Evolutionary conservation across 2,329 filamentous ascomycete species (phyloP).

Genomic region (Xylariaceae sp.): DNA sequence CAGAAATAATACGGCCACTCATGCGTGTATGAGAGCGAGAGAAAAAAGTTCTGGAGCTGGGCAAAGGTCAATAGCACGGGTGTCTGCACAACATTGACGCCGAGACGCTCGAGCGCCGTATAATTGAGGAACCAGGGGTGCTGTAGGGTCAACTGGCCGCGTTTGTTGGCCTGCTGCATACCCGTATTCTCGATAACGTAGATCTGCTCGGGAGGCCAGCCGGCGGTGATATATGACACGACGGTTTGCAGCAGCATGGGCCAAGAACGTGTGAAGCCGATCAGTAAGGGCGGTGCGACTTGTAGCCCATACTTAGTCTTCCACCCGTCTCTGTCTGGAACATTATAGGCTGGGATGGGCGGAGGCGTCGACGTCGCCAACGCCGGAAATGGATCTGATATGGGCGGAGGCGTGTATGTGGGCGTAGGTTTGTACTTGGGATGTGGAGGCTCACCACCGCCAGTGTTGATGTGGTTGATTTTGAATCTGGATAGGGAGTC

Average conservation of each 20-base stretch:
- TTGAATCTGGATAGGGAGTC: constrained; percentile 20
- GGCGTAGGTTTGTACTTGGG: constrained; percentile 46
- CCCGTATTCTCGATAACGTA: constrained; percentile 67
- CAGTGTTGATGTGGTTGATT: neutral
- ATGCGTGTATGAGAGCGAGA: constrained; percentile 52
- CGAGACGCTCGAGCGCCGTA: constrained; percentile 54
- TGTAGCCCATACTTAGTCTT: constrained; percentile 48
- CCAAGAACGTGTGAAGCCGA: constrained; percentile 66
- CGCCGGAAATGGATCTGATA: constrained; percentile 52
- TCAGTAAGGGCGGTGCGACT: constrained; percentile 57
- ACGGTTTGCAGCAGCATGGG: constrained; percentile 62
- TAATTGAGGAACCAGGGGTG: constrained; percentile 66
- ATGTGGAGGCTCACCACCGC: constrained; percentile 21
- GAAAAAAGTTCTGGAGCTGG: constrained; percentile 62
- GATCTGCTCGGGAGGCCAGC: constrained; percentile 64
- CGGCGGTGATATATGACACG: constrained; percentile 63
- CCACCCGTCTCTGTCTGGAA: constrained; percentile 47
- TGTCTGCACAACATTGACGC: constrained; percentile 58
- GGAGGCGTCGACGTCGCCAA: constrained; percentile 46
- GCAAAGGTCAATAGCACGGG: constrained; percentile 61
- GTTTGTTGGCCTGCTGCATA: constrained; percentile 59
- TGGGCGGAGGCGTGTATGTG: constrained; percentile 45
- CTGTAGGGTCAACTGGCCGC: constrained; percentile 55
- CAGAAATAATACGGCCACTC: constrained; percentile 61
- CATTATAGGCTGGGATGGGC: constrained; percentile 54